Conservation (phyloP, 2,329 filamentous ascomycete species). For the Cyclaneusma minus region DNA sequence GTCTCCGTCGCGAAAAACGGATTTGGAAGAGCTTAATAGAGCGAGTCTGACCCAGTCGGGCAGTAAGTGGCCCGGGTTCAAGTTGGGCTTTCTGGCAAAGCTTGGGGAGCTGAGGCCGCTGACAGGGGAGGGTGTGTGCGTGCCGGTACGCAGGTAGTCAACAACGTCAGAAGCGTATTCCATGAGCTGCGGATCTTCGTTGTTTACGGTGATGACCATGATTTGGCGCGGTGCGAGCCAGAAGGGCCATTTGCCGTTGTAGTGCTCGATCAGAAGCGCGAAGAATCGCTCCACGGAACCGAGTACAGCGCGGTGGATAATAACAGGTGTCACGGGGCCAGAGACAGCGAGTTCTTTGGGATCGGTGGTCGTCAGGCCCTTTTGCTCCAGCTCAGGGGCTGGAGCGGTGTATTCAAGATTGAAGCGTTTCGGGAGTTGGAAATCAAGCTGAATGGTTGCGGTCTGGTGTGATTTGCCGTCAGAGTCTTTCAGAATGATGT, state of each 20-base stretch:
- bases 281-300: slow-evolving; percentile 76
- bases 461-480: slow-evolving; percentile 80
- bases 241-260: slow-evolving; percentile 69
- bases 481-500: slow-evolving; percentile 66
- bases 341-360: slow-evolving; percentile 29
- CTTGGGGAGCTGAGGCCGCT: too few relatives aligned
- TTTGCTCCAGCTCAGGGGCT: slow-evolving; percentile 43
- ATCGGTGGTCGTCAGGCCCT: slow-evolving; percentile 32
- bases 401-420: slow-evolving; percentile 59
- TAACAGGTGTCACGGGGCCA: slow-evolving; percentile 53
- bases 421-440: slow-evolving; percentile 75
- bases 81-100: too few relatives aligned
- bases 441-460: slow-evolving; percentile 79
- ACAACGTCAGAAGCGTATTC: too few relatives aligned
- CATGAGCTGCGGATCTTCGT: slow-evolving; percentile 33
- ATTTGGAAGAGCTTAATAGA: slow-evolving; percentile 8
- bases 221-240: slow-evolving; percentile 75
- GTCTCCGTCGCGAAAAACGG: too few relatives aligned
- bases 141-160: too few relatives aligned
- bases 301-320: slow-evolving; percentile 73
- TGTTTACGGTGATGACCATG: slow-evolving; percentile 58
- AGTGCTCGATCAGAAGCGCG: slow-evolving; percentile 72
- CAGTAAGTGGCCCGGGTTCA: too few relatives aligned
- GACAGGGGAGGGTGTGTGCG: too few relatives aligned
- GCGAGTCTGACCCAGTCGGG: too few relatives aligned